Percentiles rank a stretch among this genome's conserved stretches.
Evolutionary conservation across 2,329 filamentous ascomycete species (phyloP).

Genomic region (Talaromyces sp.): DNA sequence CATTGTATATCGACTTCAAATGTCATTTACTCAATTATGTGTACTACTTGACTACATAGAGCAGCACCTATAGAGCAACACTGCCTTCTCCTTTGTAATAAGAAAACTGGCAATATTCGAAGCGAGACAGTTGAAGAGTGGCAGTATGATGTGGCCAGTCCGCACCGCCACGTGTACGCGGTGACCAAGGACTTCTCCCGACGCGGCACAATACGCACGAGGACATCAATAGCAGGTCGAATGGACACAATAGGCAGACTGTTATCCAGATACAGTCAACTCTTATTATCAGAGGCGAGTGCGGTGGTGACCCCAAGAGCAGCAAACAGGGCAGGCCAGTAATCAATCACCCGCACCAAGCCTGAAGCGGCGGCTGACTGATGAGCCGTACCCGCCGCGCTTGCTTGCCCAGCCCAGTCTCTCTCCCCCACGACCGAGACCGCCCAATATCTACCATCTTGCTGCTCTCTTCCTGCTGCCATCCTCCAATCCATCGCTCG

Average conservation of each 20-base stretch:
- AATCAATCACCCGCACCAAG: not conserved
- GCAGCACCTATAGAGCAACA: not conserved
- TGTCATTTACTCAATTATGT: too few species aligned
- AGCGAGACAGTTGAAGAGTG: not conserved
- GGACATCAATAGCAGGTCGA: not conserved
- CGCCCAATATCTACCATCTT: not conserved
- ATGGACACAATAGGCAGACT: not conserved
- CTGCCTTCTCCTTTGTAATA: not conserved
- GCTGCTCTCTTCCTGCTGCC: not conserved
- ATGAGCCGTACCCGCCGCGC: not conserved
- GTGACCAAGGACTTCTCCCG: not conserved
- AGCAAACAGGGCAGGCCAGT: not conserved
- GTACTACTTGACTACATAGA: not conserved
- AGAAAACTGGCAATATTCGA: not conserved
- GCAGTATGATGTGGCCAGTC: not conserved
- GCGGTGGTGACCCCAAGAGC: not conserved
- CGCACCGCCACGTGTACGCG: not conserved
- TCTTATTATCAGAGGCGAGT: not conserved
- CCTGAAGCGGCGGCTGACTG: not conserved
- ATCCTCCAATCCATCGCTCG: not conserved
- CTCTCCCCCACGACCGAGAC: not conserved
- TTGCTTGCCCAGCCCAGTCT: not conserved
- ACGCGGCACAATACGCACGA: not conserved
- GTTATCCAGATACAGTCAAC: not conserved
- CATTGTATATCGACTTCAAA: not conserved